phyloP scores from a whole-genome alignment of 2,329 filamentous ascomycete genomes.

The Ophiostoma populinum region DNA sequence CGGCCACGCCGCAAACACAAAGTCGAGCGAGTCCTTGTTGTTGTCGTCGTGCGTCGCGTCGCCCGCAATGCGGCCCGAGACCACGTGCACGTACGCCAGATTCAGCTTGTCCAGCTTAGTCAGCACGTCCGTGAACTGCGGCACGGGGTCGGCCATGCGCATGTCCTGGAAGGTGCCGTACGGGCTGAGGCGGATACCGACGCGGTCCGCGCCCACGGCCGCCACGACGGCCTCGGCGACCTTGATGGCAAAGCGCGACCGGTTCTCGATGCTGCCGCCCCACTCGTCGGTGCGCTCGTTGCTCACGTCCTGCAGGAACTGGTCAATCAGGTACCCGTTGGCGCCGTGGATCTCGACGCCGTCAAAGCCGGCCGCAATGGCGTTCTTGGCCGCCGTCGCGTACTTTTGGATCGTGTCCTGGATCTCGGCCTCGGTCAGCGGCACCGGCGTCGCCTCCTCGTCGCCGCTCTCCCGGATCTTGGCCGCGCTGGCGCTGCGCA shows the following conservation, averaged over 20 bases:
- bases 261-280: slow-evolving; percentile 36
- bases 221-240: slow-evolving; percentile 30
- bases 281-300: slow-evolving; percentile 38
- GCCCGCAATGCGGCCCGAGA: slow-evolving; percentile 21
- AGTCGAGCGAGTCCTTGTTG: background rate
- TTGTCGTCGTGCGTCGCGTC: background rate
- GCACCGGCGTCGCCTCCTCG: slow-evolving; percentile 15
- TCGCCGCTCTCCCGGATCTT: background rate
- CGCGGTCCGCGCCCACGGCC: slow-evolving; percentile 32
- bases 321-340: slow-evolving; percentile 59
- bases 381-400: slow-evolving; percentile 32
- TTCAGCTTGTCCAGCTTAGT: slow-evolving; percentile 22
- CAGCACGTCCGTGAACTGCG: slow-evolving; percentile 37
- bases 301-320: slow-evolving; percentile 37
- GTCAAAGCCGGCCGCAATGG: slow-evolving; percentile 48
- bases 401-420: slow-evolving; percentile 42
- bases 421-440: slow-evolving; percentile 51
- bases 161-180: slow-evolving; percentile 39
- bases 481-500: slow-evolving; percentile 2
- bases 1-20: background rate
- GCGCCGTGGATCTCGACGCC: slow-evolving; percentile 59
- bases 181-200: slow-evolving; percentile 35
- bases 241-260: slow-evolving; percentile 32
- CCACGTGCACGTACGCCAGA: slow-evolving; percentile 37
- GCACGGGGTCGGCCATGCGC: slow-evolving; percentile 36